phyloP scores from a whole-genome alignment of 1,284 basidiomycete genomes.

The Sparassis latifolia region DNA sequence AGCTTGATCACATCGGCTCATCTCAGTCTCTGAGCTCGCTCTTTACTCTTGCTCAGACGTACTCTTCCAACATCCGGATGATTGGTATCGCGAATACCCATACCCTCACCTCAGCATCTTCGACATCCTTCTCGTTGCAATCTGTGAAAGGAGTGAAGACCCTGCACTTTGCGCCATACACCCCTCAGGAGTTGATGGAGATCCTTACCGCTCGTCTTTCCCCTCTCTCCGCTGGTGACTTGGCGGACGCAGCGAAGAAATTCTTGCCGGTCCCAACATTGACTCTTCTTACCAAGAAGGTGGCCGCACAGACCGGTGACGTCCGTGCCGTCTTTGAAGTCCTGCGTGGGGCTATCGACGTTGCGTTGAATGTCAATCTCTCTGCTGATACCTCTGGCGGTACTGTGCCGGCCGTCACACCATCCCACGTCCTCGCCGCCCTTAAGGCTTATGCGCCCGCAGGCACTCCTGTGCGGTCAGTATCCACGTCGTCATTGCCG shows the following conservation, averaged over 20 bases:
- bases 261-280: constrained; percentile 59
- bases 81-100: constrained; percentile 82
- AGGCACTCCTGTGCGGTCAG: constrained; percentile 24
- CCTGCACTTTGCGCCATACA: constrained; percentile 72
- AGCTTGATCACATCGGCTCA: constrained; percentile 68
- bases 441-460: constrained; percentile 63
- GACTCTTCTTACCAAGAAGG: constrained; percentile 66
- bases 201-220: constrained; percentile 59
- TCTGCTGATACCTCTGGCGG: constrained; percentile 33
- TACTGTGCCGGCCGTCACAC: constrained; percentile 44
- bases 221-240: constrained; percentile 31
- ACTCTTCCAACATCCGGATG: constrained; percentile 46
- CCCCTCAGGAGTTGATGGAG: constrained; percentile 54
- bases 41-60: constrained; percentile 53
- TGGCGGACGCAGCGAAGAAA: constrained; percentile 34
- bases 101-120: constrained; percentile 56
- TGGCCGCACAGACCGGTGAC: constrained; percentile 73
- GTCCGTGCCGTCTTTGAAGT: constrained; percentile 73
- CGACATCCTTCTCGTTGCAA: constrained; percentile 26
- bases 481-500: constrained; percentile 14
- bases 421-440: constrained; percentile 58
- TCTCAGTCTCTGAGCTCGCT: constrained; percentile 49
- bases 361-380: constrained; percentile 33
- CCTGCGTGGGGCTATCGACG: constrained; percentile 68
- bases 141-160: constrained; percentile 46